phyloP scores from a whole-genome alignment of 2,329 filamentous ascomycete genomes.

The Didymellaceae sp. region DNA sequence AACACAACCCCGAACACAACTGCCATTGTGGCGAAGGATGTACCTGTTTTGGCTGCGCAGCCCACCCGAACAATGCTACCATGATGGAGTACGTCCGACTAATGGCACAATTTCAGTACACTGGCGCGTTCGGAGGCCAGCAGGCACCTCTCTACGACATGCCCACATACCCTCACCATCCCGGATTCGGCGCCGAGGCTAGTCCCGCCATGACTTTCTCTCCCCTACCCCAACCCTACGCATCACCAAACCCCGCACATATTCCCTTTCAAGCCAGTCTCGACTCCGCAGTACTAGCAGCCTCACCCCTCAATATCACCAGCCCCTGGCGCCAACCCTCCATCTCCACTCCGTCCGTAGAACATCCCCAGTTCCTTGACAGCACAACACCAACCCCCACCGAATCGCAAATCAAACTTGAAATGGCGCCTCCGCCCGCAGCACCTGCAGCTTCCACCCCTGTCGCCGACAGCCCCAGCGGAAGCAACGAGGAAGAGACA shows the following conservation, averaged over 20 bases:
- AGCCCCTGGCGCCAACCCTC: constrained; percentile 35
- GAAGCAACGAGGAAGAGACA: constrained; percentile 42
- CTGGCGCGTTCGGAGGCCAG: constrained; percentile 40
- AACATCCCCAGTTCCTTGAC: constrained; percentile 25
- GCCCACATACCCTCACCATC: constrained; percentile 44
- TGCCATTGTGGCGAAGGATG: constrained; percentile 72
- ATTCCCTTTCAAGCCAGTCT: constrained; percentile 33
- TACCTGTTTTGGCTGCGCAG: constrained; percentile 71
- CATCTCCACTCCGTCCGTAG: constrained; percentile 18
- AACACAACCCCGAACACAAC: constrained; percentile 52
- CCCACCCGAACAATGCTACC: constrained; percentile 71
- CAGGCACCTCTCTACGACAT: constrained; percentile 45
- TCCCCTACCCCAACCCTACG: constrained; percentile 25
- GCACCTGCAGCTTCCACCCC: constrained; percentile 20
- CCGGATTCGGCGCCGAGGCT: constrained; percentile 38
- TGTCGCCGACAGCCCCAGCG: constrained; percentile 37
- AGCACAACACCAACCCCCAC: constrained; percentile 17
- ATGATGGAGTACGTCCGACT: constrained; percentile 61
- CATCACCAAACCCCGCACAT: constrained; percentile 25
- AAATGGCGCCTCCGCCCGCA: constrained; percentile 24
- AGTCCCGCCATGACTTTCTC: constrained; percentile 23
- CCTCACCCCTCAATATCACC: constrained; percentile 22
- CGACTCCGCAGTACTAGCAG: constrained; percentile 25
- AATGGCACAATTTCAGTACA: constrained; percentile 47
- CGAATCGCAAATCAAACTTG: constrained; percentile 8